Percentiles rank a stretch among this genome's conserved stretches.
Evolutionary conservation across 345 rosid species (phyloP).

Genomic region (Gossypium longicalyx): DNA sequence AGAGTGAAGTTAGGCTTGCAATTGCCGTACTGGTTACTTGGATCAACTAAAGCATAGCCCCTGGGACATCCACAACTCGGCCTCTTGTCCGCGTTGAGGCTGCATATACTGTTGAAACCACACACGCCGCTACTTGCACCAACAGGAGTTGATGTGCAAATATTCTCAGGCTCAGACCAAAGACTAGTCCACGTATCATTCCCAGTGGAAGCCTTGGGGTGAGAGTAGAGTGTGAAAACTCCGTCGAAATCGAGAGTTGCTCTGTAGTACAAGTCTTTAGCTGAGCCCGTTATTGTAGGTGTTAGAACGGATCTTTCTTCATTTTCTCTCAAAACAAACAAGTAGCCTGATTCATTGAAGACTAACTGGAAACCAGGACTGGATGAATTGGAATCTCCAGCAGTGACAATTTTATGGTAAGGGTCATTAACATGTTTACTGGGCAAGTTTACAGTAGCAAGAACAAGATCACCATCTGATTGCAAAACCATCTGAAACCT

Average conservation of each 20-base stretch:
- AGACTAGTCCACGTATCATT: neutral
- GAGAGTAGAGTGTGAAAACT: constrained; percentile 8
- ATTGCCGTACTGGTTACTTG: constrained; percentile 14
- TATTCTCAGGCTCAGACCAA: constrained; percentile 19
- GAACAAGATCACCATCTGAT: constrained; percentile 13
- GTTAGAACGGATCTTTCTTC: neutral
- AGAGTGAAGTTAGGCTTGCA: constrained; percentile 23
- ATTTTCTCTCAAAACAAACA: constrained; percentile 13
- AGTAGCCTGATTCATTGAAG: constrained; percentile 19
- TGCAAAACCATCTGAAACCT: constrained; percentile 20
- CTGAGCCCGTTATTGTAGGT: neutral
- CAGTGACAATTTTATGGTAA: neutral
- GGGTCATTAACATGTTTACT: neutral
- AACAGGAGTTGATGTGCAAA: neutral
- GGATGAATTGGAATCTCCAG: neutral
- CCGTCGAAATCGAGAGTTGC: constrained; percentile 12
- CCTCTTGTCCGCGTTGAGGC: neutral
- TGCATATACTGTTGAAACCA: constrained; percentile 33
- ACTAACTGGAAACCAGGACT: constrained; percentile 17
- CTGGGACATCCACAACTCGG: constrained; percentile 24
- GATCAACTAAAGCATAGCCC: constrained; percentile 13
- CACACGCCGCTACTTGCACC: constrained; percentile 21
- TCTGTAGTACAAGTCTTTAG: constrained; percentile 19
- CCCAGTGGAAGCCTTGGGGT: constrained; percentile 5
- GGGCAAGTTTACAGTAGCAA: constrained; percentile 17